Evolutionary conservation across 2,329 filamentous ascomycete species (phyloP), one percentile per base, ranked within the genome.

Genomic region (Beauveria brongniartii): DNA sequence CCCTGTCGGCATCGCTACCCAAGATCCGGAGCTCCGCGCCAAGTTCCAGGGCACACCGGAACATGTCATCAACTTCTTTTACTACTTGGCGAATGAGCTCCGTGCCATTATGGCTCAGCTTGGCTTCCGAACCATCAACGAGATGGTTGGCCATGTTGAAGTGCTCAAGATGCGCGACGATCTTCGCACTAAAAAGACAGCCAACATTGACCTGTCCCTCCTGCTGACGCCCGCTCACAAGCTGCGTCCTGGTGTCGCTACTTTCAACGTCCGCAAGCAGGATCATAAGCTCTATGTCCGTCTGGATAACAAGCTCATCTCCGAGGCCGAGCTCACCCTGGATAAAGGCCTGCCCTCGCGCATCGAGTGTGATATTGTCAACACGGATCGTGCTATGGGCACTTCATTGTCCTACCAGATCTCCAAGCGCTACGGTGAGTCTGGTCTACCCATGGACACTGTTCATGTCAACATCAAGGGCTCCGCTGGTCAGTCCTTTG

Each of bases 1-100:
- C 77, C 92, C 92, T 10, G 92, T 97, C 12, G 93, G 93, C 74
- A 96, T 97, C 63, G 93, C 93, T 3, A 96, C 92, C 0, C 93
- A 97, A 72, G 92, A 97, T 69, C 92, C 92, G n/a, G 89, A 93
- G 72, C 82, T 97, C 2, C 86, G 93, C 63, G 90, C 92, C 82
- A 97, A 97, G 78, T 97, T 97, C 75, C 81, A 87, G 67, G 93
- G 93, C 64, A 92, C 91, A 1, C 92, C 93, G 12, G 93, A 97
- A 77, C 91, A 97, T 68, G 92, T 96, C 62, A 97, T 97, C 76
- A 97, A 97, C 82, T 97, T 97, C 81, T 96, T 96, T 79, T 97
- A 97, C 79, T 97, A 97, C 70, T 83, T 97, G 57, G 90, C 93
- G 67, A 97, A 97, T 71, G 93, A 97, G 78, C 85, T 97, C 62